phyloP scores from a whole-genome alignment of 208 protist genomes.

The Acanthamoeba rhysodes region DNA sequence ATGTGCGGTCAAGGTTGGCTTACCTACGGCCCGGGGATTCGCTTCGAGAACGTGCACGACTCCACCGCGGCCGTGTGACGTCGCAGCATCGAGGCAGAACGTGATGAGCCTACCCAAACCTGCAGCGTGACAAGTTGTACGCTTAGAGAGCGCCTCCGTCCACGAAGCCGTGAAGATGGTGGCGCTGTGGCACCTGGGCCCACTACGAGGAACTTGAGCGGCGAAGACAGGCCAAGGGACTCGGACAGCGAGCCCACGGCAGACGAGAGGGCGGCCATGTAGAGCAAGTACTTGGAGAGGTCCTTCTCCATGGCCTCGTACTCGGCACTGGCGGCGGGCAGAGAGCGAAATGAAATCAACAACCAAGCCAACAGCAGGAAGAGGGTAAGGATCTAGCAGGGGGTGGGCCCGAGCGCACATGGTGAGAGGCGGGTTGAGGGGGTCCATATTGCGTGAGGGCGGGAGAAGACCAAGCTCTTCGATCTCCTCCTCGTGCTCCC shows the following conservation, averaged over 20 bases:
- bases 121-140: not conserved
- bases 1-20: too few relatives aligned
- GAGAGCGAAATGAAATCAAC: not conserved
- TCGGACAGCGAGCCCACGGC: not conserved
- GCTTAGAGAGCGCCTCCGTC: too few relatives aligned
- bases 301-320: slow-evolving; percentile 29
- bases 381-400: too few relatives aligned
- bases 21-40: not conserved
- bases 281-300: not conserved
- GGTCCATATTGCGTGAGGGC: slow-evolving; percentile 3
- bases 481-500: slow-evolving; percentile 2
- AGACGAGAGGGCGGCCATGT: not conserved
- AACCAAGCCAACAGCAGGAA: not conserved
- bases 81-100: not conserved
- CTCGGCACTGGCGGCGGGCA: not conserved
- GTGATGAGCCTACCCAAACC: not conserved
- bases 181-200: not conserved
- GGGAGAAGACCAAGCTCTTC: slow-evolving; percentile 12
- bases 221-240: not conserved
- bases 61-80: not conserved
- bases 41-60: slow-evolving; percentile 1
- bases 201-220: not conserved
- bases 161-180: not conserved
- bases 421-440: slow-evolving; percentile 6
- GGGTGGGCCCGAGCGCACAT: not conserved